A percentile compares a stretch with the other conserved stretches of the same genome.
phyloP scores from a whole-genome alignment of 495 filamentous ascomycete genomes.

The Saxispiralis lemnorum region DNA sequence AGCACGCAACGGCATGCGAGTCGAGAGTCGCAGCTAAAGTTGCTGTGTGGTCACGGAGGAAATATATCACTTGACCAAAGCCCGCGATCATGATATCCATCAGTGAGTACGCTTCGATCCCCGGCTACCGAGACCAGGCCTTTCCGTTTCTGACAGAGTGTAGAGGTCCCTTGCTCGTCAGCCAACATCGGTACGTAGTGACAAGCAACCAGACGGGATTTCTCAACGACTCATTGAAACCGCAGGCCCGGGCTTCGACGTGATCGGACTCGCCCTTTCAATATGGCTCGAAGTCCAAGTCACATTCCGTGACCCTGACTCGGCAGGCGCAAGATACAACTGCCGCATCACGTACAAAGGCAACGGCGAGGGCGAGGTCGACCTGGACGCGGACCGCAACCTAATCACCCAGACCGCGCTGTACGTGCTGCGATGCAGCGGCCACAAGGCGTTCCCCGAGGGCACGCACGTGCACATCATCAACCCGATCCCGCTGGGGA shows the following conservation, averaged over 20 bases:
- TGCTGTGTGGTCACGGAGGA: too few relatives aligned
- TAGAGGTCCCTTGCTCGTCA: constrained; percentile 59
- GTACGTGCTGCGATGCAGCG: constrained; percentile 83
- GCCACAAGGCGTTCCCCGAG: constrained; percentile 57
- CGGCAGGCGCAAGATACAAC: constrained; percentile 47
- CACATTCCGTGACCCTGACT: constrained; percentile 37
- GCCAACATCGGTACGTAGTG: constrained; percentile 59
- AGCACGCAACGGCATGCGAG: too few relatives aligned
- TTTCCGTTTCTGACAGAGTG: background rate
- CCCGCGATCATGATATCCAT: constrained; percentile 9
- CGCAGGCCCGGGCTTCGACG: constrained; percentile 74
- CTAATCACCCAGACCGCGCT: constrained; percentile 80
- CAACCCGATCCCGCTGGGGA: constrained; percentile 80
- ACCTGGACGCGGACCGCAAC: constrained; percentile 61
- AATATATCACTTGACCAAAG: too few relatives aligned
- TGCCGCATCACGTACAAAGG: constrained; percentile 83
- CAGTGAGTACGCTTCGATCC: constrained; percentile 1
- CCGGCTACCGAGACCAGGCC: background rate
- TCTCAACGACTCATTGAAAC: background rate
- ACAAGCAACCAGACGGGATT: background rate
- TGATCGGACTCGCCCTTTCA: constrained; percentile 82
- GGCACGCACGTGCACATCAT: constrained; percentile 82
- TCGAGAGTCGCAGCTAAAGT: too few relatives aligned
- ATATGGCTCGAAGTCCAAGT: constrained; percentile 76
- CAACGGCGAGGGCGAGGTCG: constrained; percentile 58